Percentiles rank a stretch among this genome's conserved stretches.
These are phyloP conservation scores for Phytophthora kernoviae DNA, from an alignment of 352 stramenopile genomes.

Conservation along the genomic window DNA sequence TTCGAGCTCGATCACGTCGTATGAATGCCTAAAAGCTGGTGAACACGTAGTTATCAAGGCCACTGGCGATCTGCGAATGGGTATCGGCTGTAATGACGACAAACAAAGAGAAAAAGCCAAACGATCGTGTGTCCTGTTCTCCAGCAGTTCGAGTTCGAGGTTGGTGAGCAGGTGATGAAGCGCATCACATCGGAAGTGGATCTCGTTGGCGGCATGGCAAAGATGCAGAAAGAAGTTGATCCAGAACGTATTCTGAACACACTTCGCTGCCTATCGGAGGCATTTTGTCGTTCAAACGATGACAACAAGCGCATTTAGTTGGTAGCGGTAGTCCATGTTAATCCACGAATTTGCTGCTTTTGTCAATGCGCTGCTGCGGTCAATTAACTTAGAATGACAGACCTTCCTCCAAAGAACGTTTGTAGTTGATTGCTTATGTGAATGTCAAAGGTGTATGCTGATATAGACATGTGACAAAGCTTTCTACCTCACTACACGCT, in stretches of 20 bases:
- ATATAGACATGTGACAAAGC: too few species aligned
- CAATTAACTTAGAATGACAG: too few species aligned
- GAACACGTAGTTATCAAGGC: conserved; percentile 46
- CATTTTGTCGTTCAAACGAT: conserved; percentile 21
- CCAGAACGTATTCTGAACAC: conserved; percentile 27
- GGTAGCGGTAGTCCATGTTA: too few species aligned
- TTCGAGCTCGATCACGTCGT: conserved; percentile 24
- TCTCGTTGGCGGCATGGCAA: conserved; percentile 31
- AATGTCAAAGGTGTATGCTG: too few species aligned
- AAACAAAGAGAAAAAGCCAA: conserved; percentile 5
- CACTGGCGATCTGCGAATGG: conserved; percentile 26
- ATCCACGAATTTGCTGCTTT: too few species aligned
- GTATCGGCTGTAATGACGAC: conserved; percentile 11
- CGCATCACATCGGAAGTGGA: conserved; percentile 58
- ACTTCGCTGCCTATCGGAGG: conserved; percentile 18
- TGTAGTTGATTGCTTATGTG: too few species aligned
- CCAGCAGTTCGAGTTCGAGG: conserved; percentile 57
- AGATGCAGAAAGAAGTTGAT: conserved; percentile 12
- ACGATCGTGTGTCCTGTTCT: conserved; percentile 38
- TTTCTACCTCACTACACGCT: too few species aligned
- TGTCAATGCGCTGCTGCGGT: too few species aligned
- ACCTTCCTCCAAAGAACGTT: too few species aligned
- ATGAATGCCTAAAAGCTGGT: conserved; percentile 30
- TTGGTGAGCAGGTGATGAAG: conserved; percentile 20
- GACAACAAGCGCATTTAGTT: too few species aligned